These are phyloP conservation scores for Rhododendron kiyosumense DNA, from an alignment of 148 eudicot genomes.

Conservation along the genomic window DNA sequence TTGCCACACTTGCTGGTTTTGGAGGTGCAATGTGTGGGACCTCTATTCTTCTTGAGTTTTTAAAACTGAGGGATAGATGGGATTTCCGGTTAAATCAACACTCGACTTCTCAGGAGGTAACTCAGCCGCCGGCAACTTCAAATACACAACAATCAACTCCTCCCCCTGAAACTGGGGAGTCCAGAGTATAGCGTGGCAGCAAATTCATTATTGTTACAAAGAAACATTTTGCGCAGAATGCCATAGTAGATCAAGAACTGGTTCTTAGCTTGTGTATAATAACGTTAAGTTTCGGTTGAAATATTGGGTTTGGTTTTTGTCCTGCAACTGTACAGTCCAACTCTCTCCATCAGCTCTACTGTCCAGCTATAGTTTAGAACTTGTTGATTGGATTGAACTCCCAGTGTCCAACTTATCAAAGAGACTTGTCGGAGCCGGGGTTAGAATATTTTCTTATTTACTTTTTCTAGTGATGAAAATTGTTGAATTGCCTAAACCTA, in stretches of 20 bases:
- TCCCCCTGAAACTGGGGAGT: neutral
- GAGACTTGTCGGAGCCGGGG: neutral
- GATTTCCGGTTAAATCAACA: constrained; percentile 22
- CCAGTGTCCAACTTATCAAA: neutral
- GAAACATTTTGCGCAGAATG: neutral
- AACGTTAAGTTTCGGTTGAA: neutral
- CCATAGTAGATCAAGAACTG: neutral
- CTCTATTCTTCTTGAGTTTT: constrained; percentile 46
- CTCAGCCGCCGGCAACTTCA: constrained; percentile 18
- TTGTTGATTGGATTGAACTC: neutral
- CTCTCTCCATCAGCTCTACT: neutral
- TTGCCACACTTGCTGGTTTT: constrained; percentile 85
- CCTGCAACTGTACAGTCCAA: neutral
- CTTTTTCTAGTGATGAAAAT: neutral
- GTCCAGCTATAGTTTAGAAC: neutral
- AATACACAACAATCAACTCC: constrained; percentile 12
- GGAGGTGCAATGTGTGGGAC: constrained; percentile 74
- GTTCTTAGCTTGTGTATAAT: neutral
- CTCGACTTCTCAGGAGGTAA: constrained; percentile 17
- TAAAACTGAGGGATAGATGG: constrained; percentile 37
- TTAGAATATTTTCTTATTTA: neutral
- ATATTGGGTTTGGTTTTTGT: neutral
- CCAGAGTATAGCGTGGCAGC: constrained; percentile 1
- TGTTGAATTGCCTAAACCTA: neutral
- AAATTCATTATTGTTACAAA: neutral